These are phyloP conservation scores for Halteria grandinella DNA, from an alignment of 73 alveolate species.

Conservation along the genomic window DNA sequence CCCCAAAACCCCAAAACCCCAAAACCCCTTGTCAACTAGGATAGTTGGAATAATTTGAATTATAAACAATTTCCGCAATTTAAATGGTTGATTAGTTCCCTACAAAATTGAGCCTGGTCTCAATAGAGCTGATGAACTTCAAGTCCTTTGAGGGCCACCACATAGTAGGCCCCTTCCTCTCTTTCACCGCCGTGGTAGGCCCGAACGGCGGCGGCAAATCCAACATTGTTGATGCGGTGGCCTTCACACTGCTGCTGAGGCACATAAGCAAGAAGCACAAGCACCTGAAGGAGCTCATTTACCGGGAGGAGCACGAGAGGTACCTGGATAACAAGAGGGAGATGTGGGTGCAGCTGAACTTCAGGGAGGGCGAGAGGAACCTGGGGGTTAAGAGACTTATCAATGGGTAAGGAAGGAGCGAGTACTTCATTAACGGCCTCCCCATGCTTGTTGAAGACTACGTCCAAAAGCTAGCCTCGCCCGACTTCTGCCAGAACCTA, in stretches of 20 bases:
- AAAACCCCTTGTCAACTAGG: no score
- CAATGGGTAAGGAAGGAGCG: slow-evolving; percentile 65
- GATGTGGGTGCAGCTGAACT: slow-evolving; percentile 55
- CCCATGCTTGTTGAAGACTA: slow-evolving; percentile 77
- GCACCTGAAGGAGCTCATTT: slow-evolving; percentile 84
- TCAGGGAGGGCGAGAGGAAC: slow-evolving; percentile 52
- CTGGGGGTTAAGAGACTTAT: slow-evolving; percentile 75
- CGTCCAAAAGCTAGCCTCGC: slow-evolving; percentile 54
- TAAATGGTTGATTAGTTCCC: no score
- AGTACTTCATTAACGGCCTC: slow-evolving; percentile 76
- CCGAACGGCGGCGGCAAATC: slow-evolving; percentile 98
- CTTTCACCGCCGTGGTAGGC: slow-evolving; percentile 94
- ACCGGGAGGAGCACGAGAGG: slow-evolving; percentile 64
- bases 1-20: no score
- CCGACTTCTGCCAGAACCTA: no score
- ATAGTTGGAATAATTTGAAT: no score
- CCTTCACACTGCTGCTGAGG: slow-evolving; percentile 91
- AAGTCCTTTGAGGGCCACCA: slow-evolving; percentile 95
- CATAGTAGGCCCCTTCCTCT: slow-evolving; percentile 91
- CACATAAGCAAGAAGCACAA: slow-evolving; percentile 81
- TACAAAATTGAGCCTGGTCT: no score
- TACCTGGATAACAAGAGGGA: slow-evolving; percentile 20
- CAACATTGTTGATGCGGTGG: slow-evolving; percentile 95
- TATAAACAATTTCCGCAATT: no score
- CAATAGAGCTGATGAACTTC: slow-evolving; percentile 87